Evolutionary conservation across 257 asterid species (phyloP).

Genomic region (Thymus mandschuricus): DNA sequence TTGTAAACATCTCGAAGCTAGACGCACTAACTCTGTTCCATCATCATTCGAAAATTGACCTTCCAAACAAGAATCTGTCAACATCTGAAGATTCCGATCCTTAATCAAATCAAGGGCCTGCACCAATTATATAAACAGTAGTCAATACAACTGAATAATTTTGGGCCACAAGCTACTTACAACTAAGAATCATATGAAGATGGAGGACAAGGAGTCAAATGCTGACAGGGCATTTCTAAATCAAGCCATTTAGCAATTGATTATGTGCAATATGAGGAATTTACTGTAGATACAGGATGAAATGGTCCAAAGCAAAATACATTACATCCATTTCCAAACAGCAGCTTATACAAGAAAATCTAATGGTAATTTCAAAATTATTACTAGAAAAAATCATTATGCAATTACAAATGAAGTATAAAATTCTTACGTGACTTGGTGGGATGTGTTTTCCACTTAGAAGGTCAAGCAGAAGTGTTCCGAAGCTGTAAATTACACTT

Average conservation of each 20-base stretch:
- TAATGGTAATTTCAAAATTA: not conserved
- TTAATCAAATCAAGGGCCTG: slow-evolving; percentile 84
- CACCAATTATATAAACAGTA: slow-evolving; percentile 21
- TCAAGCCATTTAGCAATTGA: not conserved
- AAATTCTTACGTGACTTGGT: slow-evolving; percentile 82
- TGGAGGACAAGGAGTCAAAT: not conserved
- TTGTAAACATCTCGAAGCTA: slow-evolving; percentile 73
- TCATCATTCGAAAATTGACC: slow-evolving; percentile 70
- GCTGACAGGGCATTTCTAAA: not conserved
- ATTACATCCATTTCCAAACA: not conserved
- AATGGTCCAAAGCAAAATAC: not conserved
- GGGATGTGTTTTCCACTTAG: slow-evolving; percentile 98
- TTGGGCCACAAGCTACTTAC: slow-evolving; percentile 1
- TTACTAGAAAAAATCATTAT: slow-evolving; percentile 4
- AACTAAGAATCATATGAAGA: not conserved
- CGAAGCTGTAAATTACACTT: slow-evolving; percentile 91
- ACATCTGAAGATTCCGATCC: slow-evolving; percentile 77
- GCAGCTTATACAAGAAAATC: slow-evolving; percentile 6
- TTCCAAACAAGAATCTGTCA: slow-evolving; percentile 81
- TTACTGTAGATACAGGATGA: slow-evolving; percentile 2
- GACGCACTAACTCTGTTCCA: slow-evolving; percentile 75
- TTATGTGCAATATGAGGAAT: slow-evolving; percentile 1
- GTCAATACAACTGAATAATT: not conserved
- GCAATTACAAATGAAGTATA: slow-evolving; percentile 22
- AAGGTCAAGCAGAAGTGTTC: slow-evolving; percentile 92